A percentile compares a stretch with the other conserved stretches of the same genome.
Conservation (phyloP, 805 yeast species). For the Barnettozyma sucrosica region DNA sequence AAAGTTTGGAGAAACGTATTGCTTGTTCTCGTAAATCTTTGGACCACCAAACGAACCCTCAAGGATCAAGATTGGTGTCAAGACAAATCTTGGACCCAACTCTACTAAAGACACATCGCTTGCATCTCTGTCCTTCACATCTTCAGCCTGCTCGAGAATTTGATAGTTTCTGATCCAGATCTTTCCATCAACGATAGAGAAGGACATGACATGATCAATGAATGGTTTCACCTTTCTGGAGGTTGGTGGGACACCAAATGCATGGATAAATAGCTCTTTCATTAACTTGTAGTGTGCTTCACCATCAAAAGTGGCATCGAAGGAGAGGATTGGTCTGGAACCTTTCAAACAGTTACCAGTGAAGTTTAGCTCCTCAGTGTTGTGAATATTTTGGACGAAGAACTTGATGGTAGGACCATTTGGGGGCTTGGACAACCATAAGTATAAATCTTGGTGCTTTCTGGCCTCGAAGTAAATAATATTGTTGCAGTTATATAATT, state of each 20-base stretch:
- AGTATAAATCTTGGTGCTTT: constrained; percentile 89
- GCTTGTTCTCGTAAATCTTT: constrained; percentile 93
- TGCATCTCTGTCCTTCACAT: constrained; percentile 48
- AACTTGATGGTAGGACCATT: constrained; percentile 96
- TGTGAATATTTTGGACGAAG: constrained; percentile 90
- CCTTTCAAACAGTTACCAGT: constrained; percentile 96
- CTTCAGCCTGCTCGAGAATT: constrained; percentile 60
- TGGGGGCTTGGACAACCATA: constrained; percentile 95
- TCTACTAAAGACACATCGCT: constrained; percentile 75
- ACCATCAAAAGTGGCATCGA: constrained; percentile 72
- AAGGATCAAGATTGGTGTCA: constrained; percentile 83
- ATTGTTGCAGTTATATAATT: constrained; percentile 94
- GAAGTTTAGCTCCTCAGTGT: constrained; percentile 91
- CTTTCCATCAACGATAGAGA: constrained; percentile 86
- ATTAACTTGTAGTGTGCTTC: constrained; percentile 65
- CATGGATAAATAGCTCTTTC: constrained; percentile 77
- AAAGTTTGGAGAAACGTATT: constrained; percentile 92
- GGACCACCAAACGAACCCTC: constrained; percentile 99
- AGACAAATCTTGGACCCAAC: constrained; percentile 93
- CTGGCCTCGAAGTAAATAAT: constrained; percentile 91
- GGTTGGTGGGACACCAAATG: constrained; percentile 92
- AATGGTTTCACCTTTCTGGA: constrained; percentile 93
- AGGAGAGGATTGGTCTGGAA: constrained; percentile 87
- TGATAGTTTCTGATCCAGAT: constrained; percentile 96
- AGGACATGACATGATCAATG: constrained; percentile 90